Conservation (phyloP, 2,329 filamentous ascomycete species). For the Neofusicoccum sp. region DNA sequence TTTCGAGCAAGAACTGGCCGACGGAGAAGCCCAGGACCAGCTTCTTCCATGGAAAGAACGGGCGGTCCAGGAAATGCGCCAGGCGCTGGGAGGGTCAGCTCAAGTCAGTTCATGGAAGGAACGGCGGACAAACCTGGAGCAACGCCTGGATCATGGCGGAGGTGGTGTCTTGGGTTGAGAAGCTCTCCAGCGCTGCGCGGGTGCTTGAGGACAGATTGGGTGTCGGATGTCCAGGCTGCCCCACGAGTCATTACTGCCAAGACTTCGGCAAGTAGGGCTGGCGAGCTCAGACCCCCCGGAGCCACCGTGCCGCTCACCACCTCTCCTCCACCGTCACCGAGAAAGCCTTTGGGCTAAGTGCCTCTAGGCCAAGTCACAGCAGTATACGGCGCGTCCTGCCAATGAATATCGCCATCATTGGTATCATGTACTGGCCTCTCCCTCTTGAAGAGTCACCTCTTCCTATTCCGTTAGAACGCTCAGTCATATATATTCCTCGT, state of each 20-base stretch:
- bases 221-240: background rate
- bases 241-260: slow-evolving; percentile 10
- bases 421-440: no score
- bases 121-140: background rate
- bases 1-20: slow-evolving; percentile 86
- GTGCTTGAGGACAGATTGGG: slow-evolving; percentile 7
- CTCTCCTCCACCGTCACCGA: no score
- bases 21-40: slow-evolving; percentile 93
- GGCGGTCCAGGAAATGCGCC: slow-evolving; percentile 82
- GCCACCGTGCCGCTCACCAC: background rate
- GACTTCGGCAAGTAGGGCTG: slow-evolving; percentile 4
- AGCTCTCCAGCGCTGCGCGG: background rate
- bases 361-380: no score
- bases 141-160: slow-evolving; percentile 20
- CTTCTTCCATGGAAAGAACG: slow-evolving; percentile 95
- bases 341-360: no score
- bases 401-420: no score
- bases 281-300: background rate
- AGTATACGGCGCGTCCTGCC: no score
- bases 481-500: no score
- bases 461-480: no score
- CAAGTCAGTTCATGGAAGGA: background rate
- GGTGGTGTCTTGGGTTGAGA: background rate
- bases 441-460: no score
- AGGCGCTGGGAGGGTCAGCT: slow-evolving; percentile 54